Evolutionary conservation across 345 rosid genomes (phyloP), one percentile per base, ranked within the genome.

Genomic region (Gossypium rotundifolium): DNA sequence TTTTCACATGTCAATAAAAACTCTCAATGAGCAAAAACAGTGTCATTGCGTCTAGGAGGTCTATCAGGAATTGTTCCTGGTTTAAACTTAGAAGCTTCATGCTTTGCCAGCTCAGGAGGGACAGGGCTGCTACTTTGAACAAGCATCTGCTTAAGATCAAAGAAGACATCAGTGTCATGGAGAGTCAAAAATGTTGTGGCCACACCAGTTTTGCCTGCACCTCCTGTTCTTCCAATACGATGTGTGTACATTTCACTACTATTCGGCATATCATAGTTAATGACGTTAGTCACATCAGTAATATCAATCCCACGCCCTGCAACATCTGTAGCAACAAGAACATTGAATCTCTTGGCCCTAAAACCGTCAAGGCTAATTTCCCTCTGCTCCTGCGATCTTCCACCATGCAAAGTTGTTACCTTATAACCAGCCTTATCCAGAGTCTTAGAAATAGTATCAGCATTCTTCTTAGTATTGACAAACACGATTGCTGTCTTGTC

Each of bases 61-160:
- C 97, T 89, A 74, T 92, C 93, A 77, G 97, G 96, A 72, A 94
- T 78, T 11, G 93, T 25, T 81, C 98, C 97, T 2, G 98, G 97
- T 84, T 92, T 94, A 83, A 90, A 92, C 71, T 91, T 94, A 9
- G 98, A 92, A 48, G 95, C 98, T 81, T 94, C 97, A 14, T 92
- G 98, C 73, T 88, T 94, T 4, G 97, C 97, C 77, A 92, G 86
- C 75, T 95, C 98, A 60, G 92, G 94, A 69, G 99, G 99, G 74
- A 95, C 92, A 1, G 87, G 82, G 76, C 97, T 93, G 76, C 93
- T 91, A 74, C 94, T 95, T 87, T 93, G 97, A 78, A 87, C 84
- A 78, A 95, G 98, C 99, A 92, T 93, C 86, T 93, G 98, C 88
- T 90, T 95, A 65, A 93, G 92, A 87, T 95, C 99, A 79, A 93